Evolutionary conservation across 176 grass and related monocot species (phyloP).

Genomic region (Musa itinerans): DNA sequence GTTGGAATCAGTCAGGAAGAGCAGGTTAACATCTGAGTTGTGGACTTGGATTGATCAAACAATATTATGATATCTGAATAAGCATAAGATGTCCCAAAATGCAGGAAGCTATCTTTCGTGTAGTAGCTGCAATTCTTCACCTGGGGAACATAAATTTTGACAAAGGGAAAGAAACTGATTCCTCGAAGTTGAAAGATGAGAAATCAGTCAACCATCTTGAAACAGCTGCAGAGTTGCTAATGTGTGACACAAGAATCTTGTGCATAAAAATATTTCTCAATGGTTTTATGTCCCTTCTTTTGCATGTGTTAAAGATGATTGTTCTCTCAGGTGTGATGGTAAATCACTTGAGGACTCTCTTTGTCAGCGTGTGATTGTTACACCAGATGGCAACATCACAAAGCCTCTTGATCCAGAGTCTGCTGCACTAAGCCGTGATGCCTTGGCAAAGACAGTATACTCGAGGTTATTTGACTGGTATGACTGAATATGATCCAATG

Average conservation of each 20-base stretch:
- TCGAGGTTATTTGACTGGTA: slow-evolving; percentile 94
- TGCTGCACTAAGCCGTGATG: slow-evolving; percentile 69
- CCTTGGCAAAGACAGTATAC: slow-evolving; percentile 86
- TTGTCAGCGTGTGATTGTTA: slow-evolving; percentile 81
- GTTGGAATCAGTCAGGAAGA: slow-evolving; percentile 85
- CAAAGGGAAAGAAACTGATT: slow-evolving; percentile 80
- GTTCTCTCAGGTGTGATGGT: slow-evolving; percentile 51
- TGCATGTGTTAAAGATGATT: slow-evolving; percentile 17
- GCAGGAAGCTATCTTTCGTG: slow-evolving; percentile 90
- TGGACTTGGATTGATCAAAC: not conserved
- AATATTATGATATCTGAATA: slow-evolving; percentile 2
- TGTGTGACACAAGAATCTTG: slow-evolving; percentile 31
- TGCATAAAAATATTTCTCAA: slow-evolving; percentile 1
- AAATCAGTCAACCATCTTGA: slow-evolving; percentile 64
- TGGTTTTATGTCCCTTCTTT: too few relatives aligned
- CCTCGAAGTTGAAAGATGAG: slow-evolving; percentile 64
- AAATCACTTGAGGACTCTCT: slow-evolving; percentile 73
- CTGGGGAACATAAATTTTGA: slow-evolving; percentile 82
- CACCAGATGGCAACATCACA: slow-evolving; percentile 91
- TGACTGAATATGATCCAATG: slow-evolving; percentile 14
- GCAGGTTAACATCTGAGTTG: slow-evolving; percentile 38
- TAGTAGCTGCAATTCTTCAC: slow-evolving; percentile 86
- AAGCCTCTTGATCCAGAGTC: slow-evolving; percentile 90
- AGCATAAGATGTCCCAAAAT: slow-evolving; percentile 5
- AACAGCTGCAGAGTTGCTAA: slow-evolving; percentile 76